Evolutionary conservation across 129 eudicot genomes (phyloP).

Genomic region (Chrysanthemum makinoi): DNA sequence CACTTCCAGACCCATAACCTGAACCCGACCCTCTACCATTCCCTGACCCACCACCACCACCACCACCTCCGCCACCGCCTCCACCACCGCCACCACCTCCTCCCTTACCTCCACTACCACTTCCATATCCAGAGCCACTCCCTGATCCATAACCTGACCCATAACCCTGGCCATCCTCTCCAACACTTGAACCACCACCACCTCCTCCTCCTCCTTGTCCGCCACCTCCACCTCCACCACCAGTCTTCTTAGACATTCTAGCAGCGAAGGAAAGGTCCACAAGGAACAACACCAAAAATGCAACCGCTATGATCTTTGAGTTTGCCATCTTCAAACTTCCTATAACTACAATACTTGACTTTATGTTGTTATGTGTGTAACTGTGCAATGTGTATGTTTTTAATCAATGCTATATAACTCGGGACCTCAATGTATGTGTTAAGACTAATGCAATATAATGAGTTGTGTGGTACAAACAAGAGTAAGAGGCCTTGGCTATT

Average conservation of each 20-base stretch:
- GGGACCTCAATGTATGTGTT: conserved; percentile 1
- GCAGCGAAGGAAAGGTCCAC: conserved; percentile 58
- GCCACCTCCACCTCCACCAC: conserved; percentile 45
- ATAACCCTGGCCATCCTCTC: conserved; percentile 36
- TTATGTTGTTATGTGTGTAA: not conserved
- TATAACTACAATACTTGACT: conserved; percentile 17
- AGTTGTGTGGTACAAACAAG: not conserved
- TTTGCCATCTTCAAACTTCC: conserved; percentile 35
- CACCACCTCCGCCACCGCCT: conserved; percentile 49
- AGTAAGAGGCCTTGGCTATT: not conserved
- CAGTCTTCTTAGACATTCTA: conserved; percentile 32
- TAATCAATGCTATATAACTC: not conserved
- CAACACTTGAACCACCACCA: conserved; percentile 34
- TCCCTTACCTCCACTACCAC: conserved; percentile 37
- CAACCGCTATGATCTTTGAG: conserved; percentile 46
- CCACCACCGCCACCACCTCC: conserved; percentile 55
- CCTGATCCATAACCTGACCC: conserved; percentile 54
- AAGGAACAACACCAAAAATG: conserved; percentile 49
- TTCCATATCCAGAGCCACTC: conserved; percentile 58
- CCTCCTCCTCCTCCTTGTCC: conserved; percentile 54
- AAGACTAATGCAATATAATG: not conserved
- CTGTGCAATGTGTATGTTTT: conserved; percentile 4
- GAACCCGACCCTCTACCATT: conserved; percentile 51
- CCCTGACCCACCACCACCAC: conserved; percentile 50
- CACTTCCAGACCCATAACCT: conserved; percentile 58